Evolutionary conservation across 108 stramenopile species (phyloP), one percentile per base, ranked within the genome.

Genomic region (Bacterosira constricta): DNA sequence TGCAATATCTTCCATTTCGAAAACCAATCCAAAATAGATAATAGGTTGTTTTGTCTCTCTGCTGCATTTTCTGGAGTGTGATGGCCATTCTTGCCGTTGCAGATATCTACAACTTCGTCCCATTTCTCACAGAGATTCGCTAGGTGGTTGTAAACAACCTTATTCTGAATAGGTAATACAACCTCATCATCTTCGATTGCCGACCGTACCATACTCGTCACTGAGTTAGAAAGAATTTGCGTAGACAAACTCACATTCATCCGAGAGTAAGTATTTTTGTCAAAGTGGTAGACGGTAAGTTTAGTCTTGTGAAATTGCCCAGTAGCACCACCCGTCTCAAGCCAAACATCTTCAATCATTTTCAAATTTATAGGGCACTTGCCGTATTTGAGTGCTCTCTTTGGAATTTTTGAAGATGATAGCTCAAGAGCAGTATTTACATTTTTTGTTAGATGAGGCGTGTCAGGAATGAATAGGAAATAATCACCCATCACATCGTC

Each of bases 371-470:
- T 34, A 1, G 59, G 59, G 23, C 13, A 20, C 9, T 60, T 60
- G 35, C 36, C 59, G 3, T 38, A 38, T 27, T 38, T 60, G 35
- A 60, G 36, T 3, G 32, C 27, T 3, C 36, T 27, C 36, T 60
- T 60, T 3, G 59, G 35, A 38, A 23, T 25, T 31, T 60, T 60
- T 45, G 23, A 44, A 23, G 59, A 60, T 26, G 59, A 60, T 31
- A 25, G 18, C 59, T 60, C 36, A 23, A 60, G 44, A 44, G 9
- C 23, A 23, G 59, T 60, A 31, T 35, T 31, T 23, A 60, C 35
- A 26, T 60, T 39, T 26, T 60, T 60, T 9, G 44, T 60, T 20
- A 60, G 59, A 60, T 60, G 59, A 15, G 59, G 59, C 59, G 35
- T 60, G 59, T 60, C 59, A 23, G 59, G 59, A 20, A 60, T 13